Conservation (phyloP, 805 yeast species). For the Lipomyces starkeyi region DNA sequence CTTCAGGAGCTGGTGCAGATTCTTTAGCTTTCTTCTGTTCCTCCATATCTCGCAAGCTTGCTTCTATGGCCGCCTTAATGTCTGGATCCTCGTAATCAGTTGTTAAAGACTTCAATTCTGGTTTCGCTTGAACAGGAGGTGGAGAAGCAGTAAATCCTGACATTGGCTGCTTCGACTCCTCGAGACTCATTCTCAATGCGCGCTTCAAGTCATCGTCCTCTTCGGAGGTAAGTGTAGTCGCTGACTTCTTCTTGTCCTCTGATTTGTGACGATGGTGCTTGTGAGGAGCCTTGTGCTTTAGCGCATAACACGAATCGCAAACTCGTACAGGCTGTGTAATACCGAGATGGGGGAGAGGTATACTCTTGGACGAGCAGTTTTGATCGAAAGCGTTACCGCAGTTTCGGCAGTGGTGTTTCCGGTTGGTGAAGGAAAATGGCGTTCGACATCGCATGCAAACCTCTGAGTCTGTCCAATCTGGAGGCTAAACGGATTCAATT, state of each 20-base stretch:
- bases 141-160: conserved; percentile 41
- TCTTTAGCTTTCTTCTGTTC: conserved; percentile 41
- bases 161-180: conserved; percentile 51
- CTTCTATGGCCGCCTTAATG: conserved; percentile 91
- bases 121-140: conserved; percentile 25
- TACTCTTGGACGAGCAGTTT: conserved; percentile 74
- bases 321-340: conserved; percentile 89
- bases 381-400: conserved; percentile 96
- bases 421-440: conserved; percentile 76
- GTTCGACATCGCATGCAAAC: conserved; percentile 93
- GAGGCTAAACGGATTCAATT: conserved; percentile 56
- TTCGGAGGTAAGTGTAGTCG: conserved; percentile 48
- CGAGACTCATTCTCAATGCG: conserved; percentile 81
- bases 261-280: conserved; percentile 27
- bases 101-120: conserved; percentile 9
- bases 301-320: conserved; percentile 85
- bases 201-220: conserved; percentile 75
- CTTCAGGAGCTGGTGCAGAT: conserved; percentile 36
- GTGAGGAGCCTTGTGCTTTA: conserved; percentile 51
- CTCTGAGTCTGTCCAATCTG: conserved; percentile 96
- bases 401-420: conserved; percentile 96
- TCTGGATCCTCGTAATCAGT: conserved; percentile 78
- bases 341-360: conserved; percentile 82
- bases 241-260: conserved; percentile 38
- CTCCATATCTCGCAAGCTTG: conserved; percentile 79